Evolutionary conservation across 1,139 yeast genomes (phyloP).

Genomic region (Maudiozyma humilis): DNA sequence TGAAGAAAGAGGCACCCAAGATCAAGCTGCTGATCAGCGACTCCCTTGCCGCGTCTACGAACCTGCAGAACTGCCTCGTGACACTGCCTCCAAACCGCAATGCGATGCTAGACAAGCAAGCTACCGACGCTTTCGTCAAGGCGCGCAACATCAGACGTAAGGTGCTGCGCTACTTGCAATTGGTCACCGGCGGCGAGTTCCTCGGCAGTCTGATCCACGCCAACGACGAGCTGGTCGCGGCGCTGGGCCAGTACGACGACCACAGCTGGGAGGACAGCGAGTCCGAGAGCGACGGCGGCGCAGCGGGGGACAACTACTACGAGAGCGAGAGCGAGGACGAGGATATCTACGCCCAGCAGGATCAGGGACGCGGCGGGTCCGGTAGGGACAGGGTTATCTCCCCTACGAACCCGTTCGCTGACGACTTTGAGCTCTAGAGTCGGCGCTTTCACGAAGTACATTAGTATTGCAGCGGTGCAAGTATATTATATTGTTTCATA

Average conservation of each 20-base stretch:
- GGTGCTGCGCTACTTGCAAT: slow-evolving; percentile 72
- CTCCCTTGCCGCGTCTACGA: slow-evolving; percentile 65
- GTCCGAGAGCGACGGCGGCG: slow-evolving; percentile 10
- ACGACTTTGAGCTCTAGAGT: slow-evolving; percentile 18
- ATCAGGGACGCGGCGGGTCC: not conserved
- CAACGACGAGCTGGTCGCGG: slow-evolving; percentile 76
- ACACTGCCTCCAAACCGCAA: slow-evolving; percentile 45
- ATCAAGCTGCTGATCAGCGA: slow-evolving; percentile 65
- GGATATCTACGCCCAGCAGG: not conserved
- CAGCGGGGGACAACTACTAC: slow-evolving; percentile 12
- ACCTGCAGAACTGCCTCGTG: slow-evolving; percentile 57
- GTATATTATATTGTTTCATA: too few relatives aligned
- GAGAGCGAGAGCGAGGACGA: slow-evolving; percentile 5
- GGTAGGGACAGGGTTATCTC: not conserved
- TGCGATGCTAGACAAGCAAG: slow-evolving; percentile 56
- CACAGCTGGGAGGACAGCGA: slow-evolving; percentile 37
- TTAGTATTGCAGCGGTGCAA: too few relatives aligned
- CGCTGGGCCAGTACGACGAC: slow-evolving; percentile 62
- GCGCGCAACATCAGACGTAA: slow-evolving; percentile 72
- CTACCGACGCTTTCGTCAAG: slow-evolving; percentile 56
- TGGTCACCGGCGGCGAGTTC: slow-evolving; percentile 70
- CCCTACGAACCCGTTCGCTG: slow-evolving; percentile 24
- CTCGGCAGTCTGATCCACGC: slow-evolving; percentile 80
- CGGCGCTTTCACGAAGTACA: not conserved
- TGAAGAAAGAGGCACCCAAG: slow-evolving; percentile 64